Evolutionary conservation across 495 filamentous ascomycete species (phyloP).

Genomic region (Podospora pseudocomata): DNA sequence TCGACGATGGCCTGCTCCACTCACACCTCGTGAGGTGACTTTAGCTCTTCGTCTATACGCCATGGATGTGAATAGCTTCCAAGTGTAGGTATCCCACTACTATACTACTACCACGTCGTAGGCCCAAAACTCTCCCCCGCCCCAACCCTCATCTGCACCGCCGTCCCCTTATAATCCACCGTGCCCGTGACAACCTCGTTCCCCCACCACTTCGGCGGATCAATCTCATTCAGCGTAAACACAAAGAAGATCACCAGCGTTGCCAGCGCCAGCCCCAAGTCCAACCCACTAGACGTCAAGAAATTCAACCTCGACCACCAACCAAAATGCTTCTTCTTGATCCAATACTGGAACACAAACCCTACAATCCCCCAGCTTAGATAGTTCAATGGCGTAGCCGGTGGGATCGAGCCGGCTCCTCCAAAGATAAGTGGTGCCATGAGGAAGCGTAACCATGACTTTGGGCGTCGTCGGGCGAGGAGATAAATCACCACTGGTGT

Average conservation of each 20-base stretch:
- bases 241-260: constrained; percentile 63
- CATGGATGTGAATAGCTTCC: no score
- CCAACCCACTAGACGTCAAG: constrained; percentile 57
- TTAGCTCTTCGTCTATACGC: no score
- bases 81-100: no score
- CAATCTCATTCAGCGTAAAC: constrained; percentile 46
- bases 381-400: constrained; percentile 66
- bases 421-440: constrained; percentile 69
- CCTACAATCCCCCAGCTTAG: constrained; percentile 66
- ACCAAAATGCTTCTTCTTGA: constrained; percentile 53
- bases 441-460: constrained; percentile 50
- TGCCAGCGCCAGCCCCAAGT: constrained; percentile 58
- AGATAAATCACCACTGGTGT: constrained; percentile 56
- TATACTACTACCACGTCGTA: constrained; percentile 31
- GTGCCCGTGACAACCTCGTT: constrained; percentile 48
- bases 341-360: constrained; percentile 58
- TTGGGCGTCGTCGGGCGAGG: constrained; percentile 51
- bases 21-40: no score
- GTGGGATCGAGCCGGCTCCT: constrained; percentile 60
- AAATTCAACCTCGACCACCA: constrained; percentile 71
- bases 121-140: constrained; percentile 61
- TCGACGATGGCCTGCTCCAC: no score
- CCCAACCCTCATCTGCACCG: constrained; percentile 46
- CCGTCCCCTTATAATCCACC: constrained; percentile 50
- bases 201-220: constrained; percentile 54